Base-by-base conservation (phyloP, 2,329 filamentous ascomycete species). In the Aspergillus melleus region DNA sequence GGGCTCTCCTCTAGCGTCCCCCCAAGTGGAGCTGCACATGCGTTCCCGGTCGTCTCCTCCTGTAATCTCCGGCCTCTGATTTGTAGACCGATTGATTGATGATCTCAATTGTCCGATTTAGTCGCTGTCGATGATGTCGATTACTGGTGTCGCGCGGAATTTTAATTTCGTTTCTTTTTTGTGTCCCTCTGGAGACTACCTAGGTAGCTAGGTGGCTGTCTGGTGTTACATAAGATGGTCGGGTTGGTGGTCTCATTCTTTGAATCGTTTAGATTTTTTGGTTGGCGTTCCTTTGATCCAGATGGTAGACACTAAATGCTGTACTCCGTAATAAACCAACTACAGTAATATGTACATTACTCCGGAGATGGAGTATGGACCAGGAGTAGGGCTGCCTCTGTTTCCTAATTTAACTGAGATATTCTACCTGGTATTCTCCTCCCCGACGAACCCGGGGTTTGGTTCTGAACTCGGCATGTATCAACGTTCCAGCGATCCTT, bases 101-200 rank as follows among this genome's bases (percentile, higher is more conserved):
- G 65, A 67, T 66, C 65, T 66, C 61, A 64, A 62, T 58, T 58
- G 63, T 66, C 64, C 63, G 64, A 65, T 63, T 16, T 56, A 60
- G 53, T 59, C 54, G 26, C 32, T 36, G 57, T 58, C 49, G 46
- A 58, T 60, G 57, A 63, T 63, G 63, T 61, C 63, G 64, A 64
- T 67, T 60, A 19, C 22, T 16, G 20, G 54, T 42, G 30, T 24
- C 20, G 32, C n/a, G 10, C n/a, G 42, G 30, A 22, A 30, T 26
- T n/a, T 36, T 30, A 24, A 19, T 19, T 14, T 46, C 39, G 14
- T 29, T 44, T 26, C 22, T 44, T 42, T 11, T 53, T 16, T 46
- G 20, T 14, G 20, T 8, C 46, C 30, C 5, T 16, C 11, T n/a
- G 14, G 24, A 24, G 24, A 24, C 24, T 24, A 22, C 2, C 24